Evolutionary conservation across 2,329 filamentous ascomycete species (phyloP), one percentile per base, ranked within the genome.

Genomic region (Trichoderma sp.): DNA sequence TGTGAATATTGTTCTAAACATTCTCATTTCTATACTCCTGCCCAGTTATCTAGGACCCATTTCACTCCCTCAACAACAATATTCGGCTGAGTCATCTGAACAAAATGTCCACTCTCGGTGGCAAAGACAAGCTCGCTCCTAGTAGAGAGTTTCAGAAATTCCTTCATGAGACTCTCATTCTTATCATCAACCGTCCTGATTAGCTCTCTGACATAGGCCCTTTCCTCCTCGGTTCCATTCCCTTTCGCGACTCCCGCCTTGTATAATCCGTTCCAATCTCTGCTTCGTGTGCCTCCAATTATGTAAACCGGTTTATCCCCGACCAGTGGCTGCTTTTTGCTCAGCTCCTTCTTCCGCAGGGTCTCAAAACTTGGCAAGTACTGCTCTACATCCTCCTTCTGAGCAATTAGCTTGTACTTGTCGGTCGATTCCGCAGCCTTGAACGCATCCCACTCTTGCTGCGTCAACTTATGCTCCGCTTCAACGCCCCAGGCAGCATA

Each of bases 31-130:
- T 29, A 7, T 29, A 29, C 29, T 29, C 7, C 7, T 4, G 7
- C 29, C 29, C n/a, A n/a, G n/a, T n/a, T 29, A 29, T 7, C 29
- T 29, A 29, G 29, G 29, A 29, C 29, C 29, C 29, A 29, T 29
- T 29, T 29, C 29, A 7, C 29, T 29, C 7, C 29, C 34, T 48
- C 5, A 5, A 60, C 57, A 10, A 60, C 57, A 25, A 48, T 34
- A 4, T 60, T 39, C 12, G 57, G 57, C 13, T 60, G 57, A 12
- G 57, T 60, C 57, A 60, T 60, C 57, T 60, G 57, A n/a, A 60
- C 37, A 48, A 60, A 60, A 12, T 60, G 57, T 12, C 57, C 57
- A 60, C 57, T 60, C 57, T 60, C 57, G 4, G 57, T 48, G 1
- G 57, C 57, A 60, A 60, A 60, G n/a, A 60, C 39, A 5, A 48